phyloP scores from a whole-genome alignment of 768 basidiomycete genomes.

The Cubamyces sp. region DNA sequence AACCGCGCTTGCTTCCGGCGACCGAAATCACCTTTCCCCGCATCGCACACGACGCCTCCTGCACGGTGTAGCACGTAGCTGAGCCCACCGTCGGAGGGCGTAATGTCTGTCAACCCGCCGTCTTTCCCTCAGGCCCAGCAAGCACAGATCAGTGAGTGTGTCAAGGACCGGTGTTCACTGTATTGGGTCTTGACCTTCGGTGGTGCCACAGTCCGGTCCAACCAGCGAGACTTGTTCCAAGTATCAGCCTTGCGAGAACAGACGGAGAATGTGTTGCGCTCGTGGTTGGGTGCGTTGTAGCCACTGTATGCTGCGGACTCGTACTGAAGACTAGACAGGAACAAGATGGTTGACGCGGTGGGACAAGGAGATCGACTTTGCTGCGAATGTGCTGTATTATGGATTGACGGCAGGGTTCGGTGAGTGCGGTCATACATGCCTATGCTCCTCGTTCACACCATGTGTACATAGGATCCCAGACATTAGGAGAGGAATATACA shows the following conservation, averaged over 20 bases:
- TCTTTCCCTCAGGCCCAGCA: slow-evolving; percentile 79
- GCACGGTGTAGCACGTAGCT: background rate
- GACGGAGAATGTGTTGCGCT: slow-evolving; percentile 69
- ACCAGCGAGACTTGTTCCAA: slow-evolving; percentile 83
- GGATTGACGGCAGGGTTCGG: slow-evolving; percentile 77
- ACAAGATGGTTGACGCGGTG: slow-evolving; percentile 80
- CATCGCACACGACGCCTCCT: slow-evolving; percentile 9
- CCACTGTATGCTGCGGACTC: slow-evolving; percentile 7
- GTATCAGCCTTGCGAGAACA: slow-evolving; percentile 76
- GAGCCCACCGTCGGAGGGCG: background rate
- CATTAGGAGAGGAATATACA: slow-evolving; percentile 90
- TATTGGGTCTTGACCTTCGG: background rate
- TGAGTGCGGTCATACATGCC: slow-evolving; percentile 34
- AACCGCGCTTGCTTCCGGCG: slow-evolving; percentile 13
- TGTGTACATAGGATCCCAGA: slow-evolving; percentile 67
- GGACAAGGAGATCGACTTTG: slow-evolving; percentile 79
- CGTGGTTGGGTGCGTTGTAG: slow-evolving; percentile 65
- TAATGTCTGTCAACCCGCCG: slow-evolving; percentile 35
- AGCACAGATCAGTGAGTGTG: slow-evolving; percentile 81
- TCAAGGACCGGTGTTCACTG: background rate
- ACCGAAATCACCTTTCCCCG: slow-evolving; percentile 15
- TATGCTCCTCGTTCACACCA: background rate
- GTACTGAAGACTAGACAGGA: slow-evolving; percentile 47
- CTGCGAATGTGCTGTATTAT: slow-evolving; percentile 71
- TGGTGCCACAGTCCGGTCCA: slow-evolving; percentile 66